A percentile compares a stretch with the other conserved stretches of the same genome.
phyloP scores from a whole-genome alignment of 495 filamentous ascomycete genomes.

The Aspergillus indologenus region DNA sequence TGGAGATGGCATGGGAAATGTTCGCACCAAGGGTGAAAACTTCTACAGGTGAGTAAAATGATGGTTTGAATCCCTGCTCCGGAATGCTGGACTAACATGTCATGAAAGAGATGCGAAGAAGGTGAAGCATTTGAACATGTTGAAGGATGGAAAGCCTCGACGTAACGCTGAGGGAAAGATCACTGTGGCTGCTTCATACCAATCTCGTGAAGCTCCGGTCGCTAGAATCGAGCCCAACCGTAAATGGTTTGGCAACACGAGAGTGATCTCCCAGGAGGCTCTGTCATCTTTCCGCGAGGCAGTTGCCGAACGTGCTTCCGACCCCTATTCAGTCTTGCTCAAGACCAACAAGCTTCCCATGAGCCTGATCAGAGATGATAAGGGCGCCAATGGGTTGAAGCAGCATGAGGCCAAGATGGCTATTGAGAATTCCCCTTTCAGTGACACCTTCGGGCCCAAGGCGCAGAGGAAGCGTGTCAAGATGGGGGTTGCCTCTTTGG shows the following conservation, averaged over 20 bases:
- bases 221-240: slow-evolving; percentile 92
- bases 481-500: slow-evolving; percentile 72
- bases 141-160: slow-evolving; percentile 75
- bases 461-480: slow-evolving; percentile 89
- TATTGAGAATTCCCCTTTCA: slow-evolving; percentile 80
- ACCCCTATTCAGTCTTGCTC: slow-evolving; percentile 88
- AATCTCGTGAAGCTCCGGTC: slow-evolving; percentile 71
- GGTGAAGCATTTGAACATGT: slow-evolving; percentile 79
- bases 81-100: slow-evolving; percentile 20
- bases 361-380: slow-evolving; percentile 68
- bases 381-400: slow-evolving; percentile 72
- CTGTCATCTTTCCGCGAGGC: slow-evolving; percentile 84
- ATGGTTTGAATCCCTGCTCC: background rate
- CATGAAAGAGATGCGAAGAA: slow-evolving; percentile 70
- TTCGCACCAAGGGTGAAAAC: slow-evolving; percentile 92
- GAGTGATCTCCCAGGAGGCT: slow-evolving; percentile 67
- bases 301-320: slow-evolving; percentile 81
- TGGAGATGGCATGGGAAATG: slow-evolving; percentile 82
- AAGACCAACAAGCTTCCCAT: slow-evolving; percentile 94
- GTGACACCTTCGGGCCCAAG: slow-evolving; percentile 91
- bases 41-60: slow-evolving; percentile 66
- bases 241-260: slow-evolving; percentile 76
- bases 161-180: slow-evolving; percentile 75
- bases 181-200: slow-evolving; percentile 79
- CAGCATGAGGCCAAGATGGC: slow-evolving; percentile 93